Evolutionary conservation across 2,329 filamentous ascomycete genomes (phyloP), one percentile per base, ranked within the genome.

Genomic region (Cladorrhinum sp.): DNA sequence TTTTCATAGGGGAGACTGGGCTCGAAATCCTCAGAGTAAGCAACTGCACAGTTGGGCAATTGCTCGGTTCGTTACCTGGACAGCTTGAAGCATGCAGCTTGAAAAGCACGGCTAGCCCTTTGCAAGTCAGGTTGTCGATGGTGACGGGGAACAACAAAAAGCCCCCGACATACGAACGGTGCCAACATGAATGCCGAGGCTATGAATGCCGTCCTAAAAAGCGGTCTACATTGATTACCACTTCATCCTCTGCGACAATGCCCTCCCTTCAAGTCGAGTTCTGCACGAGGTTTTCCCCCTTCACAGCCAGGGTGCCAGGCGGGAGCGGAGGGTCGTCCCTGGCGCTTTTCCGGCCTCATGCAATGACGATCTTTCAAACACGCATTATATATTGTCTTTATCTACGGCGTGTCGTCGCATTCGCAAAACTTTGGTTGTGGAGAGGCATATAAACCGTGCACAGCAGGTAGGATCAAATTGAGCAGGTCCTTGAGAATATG

Each of bases 391-490:
- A n/a, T 23, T 54, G 21, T 54, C 52, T 23, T 21, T 36, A n/a
- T n/a, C n/a, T n/a, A n/a, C n/a, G n/a, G n/a, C n/a, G n/a, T n/a
- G n/a, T n/a, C n/a, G n/a, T n/a, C n/a, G n/a, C n/a, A n/a, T n/a
- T n/a, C n/a, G n/a, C n/a, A n/a, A n/a, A n/a, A n/a, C 28, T 36
- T 33, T 55, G 53, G 53, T 14, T 24, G 53, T 16, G 2, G 53
- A 1, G 33, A 55, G 24, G 30, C 53, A 55, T 16, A 51, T 16
- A 42, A 46, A 55, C 53, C 33, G 10, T 39, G 6, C 14, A 55
- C 20, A 30, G 53, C 53, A 55, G 53, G 53, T 55, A 8, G n/a
- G 20, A 55, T 55, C 14, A n/a, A 46, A 46, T 55, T 21, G n/a
- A 46, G 42, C 42, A 46, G 16, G 42, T 46, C 42, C 42, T 21